A percentile compares a stretch with the other conserved stretches of the same genome.
Evolutionary conservation across 1,284 basidiomycete genomes (phyloP).

Genomic region (Dichomitus squalens): DNA sequence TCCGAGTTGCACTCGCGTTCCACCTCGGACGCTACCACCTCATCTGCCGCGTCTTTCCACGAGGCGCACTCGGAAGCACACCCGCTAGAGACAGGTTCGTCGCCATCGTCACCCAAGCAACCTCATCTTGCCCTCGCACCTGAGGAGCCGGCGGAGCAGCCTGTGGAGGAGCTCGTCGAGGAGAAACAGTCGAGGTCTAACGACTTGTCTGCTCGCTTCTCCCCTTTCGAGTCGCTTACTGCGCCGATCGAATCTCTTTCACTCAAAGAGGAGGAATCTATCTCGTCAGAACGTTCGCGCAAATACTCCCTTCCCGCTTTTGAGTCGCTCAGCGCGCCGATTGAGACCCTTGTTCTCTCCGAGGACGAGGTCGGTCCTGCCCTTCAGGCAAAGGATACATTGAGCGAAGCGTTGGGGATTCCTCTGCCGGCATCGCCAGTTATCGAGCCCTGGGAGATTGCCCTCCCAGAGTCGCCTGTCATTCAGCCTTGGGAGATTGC

Average conservation of each 20-base stretch:
- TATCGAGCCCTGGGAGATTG: constrained; percentile 2
- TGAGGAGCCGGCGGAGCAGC: not conserved
- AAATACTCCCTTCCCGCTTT: not conserved
- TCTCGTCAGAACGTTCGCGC: not conserved
- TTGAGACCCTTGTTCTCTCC: constrained; percentile 9
- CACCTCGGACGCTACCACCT: not conserved
- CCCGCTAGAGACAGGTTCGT: constrained; percentile 12
- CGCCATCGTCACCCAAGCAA: constrained; percentile 1
- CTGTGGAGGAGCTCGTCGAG: too few species aligned
- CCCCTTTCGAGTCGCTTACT: constrained; percentile 16
- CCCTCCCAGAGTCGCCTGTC: not conserved
- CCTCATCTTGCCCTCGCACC: not conserved
- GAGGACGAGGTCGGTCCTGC: not conserved
- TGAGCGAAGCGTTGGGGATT: not conserved
- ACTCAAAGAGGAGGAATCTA: not conserved
- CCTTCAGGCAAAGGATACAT: not conserved
- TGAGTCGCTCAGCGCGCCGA: constrained; percentile 9
- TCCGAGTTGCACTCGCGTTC: constrained; percentile 3
- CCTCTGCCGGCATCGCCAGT: constrained; percentile 1
- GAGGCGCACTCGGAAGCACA: not conserved
- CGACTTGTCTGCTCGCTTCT: constrained; percentile 8
- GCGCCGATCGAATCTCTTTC: constrained; percentile 17
- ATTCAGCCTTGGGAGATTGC: not conserved
- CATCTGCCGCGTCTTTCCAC: constrained; percentile 2
- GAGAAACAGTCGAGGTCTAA: too few species aligned